Base-by-base conservation (phyloP, 2,329 filamentous ascomycete species). In the Penicillium sp. region DNA sequence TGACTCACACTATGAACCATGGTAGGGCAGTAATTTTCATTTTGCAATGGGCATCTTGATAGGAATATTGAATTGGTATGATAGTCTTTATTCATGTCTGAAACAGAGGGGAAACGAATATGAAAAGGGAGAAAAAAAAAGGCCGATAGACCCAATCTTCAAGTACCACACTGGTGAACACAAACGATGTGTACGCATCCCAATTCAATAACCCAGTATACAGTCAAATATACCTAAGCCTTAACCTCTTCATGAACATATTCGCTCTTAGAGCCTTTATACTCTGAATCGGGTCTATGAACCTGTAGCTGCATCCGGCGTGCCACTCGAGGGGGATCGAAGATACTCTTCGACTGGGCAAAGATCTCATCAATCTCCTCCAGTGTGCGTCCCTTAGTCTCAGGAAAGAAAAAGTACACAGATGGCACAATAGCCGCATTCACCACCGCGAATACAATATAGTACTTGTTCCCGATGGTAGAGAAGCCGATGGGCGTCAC, bases 381-480 rank as follows among this genome's bases (percentile, higher is more conserved):
- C 11, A 76, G 61, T 0, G 72, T 67, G 3, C 70, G 67, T 1
- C 72, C 73, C 31, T 73, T 72, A 6, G 73, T 75, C 60, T 76
- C 73, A 0, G 73, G 73, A 54, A 70, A 75, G 55, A 72, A 73
- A n/a, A 74, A 68, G 53, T 74, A 77, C 5, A 77, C 64, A 1
- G 53, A 53, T 2, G 67, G 67, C 18, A 69, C 62, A 18, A 69
- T 69, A 22, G 52, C 51, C 15, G 69, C 66, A 49, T 75, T 77
- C 51, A 78, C 66, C 49, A 69, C 68, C 3, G 75, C 76, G 50
- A 78, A 79, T 49, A 79, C 71, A 50, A 79, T 73, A 51, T 78
- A 79, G 41, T 73, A 75, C 15, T 64, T 65, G 51, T 77, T 84
- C 14, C 77, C 77, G 53, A 86, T 82, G 2, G 53, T 69, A 62